Evolutionary conservation across 768 basidiomycete genomes (phyloP).

Genomic region (Termitomyces sp.): DNA sequence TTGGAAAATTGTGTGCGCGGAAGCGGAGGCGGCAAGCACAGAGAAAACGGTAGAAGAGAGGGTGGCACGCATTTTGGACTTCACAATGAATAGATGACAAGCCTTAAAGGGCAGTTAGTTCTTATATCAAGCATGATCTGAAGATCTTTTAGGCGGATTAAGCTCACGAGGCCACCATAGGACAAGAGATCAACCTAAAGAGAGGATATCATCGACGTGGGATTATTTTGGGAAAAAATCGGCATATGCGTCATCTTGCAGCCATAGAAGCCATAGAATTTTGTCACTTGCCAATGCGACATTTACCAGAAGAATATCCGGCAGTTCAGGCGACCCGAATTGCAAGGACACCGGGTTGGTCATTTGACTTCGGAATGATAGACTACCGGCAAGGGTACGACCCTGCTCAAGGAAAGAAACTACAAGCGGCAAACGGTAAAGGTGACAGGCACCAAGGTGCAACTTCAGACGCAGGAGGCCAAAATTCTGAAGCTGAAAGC

Average conservation of each 20-base stretch:
- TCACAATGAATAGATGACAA: not conserved
- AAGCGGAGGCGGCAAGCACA: conserved; percentile 20
- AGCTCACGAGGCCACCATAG: conserved; percentile 1
- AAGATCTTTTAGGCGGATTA: not conserved
- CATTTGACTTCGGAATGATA: not conserved
- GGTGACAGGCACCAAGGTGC: not conserved
- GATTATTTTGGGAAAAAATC: conserved; percentile 14
- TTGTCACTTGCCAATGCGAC: conserved; percentile 3
- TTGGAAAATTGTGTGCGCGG: conserved; percentile 51
- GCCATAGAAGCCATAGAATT: too few species aligned
- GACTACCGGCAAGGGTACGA: not conserved
- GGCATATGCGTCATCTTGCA: conserved; percentile 1
- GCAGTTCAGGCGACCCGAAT: not conserved
- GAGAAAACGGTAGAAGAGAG: conserved; percentile 9
- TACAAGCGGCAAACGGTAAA: not conserved
- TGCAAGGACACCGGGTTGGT: not conserved
- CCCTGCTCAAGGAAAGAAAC: not conserved
- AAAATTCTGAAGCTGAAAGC: not conserved
- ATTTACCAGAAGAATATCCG: conserved; percentile 14
- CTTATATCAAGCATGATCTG: conserved; percentile 1
- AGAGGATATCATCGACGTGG: not conserved
- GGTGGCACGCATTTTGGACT: conserved; percentile 1
- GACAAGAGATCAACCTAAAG: not conserved
- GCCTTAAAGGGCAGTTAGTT: not conserved
- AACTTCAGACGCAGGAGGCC: not conserved